Conservation (phyloP, 2,329 filamentous ascomycete species). For the Aspergillus arachidicola region DNA sequence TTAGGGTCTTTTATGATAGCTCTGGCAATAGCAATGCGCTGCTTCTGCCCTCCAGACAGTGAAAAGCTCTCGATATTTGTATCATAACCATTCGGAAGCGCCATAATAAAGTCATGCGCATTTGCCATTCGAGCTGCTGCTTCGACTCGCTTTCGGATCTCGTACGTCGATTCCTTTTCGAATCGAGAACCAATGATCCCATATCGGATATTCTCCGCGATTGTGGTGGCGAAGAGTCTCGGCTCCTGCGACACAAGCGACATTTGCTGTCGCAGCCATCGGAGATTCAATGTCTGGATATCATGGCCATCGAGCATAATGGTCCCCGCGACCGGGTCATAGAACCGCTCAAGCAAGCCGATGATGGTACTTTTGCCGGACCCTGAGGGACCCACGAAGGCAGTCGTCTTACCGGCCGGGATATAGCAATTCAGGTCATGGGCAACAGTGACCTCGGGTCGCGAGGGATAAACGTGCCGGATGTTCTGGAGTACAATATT, state of each 20-base stretch:
- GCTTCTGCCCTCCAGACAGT: conserved; percentile 46
- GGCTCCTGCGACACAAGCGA: conserved; percentile 85
- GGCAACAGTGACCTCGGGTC: conserved; percentile 47
- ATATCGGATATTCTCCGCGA: conserved; percentile 74
- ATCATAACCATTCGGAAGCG: conserved; percentile 63
- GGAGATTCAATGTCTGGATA: conserved; percentile 70
- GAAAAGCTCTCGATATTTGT: conserved; percentile 20
- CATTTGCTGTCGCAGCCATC: conserved; percentile 62
- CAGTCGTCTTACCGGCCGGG: conserved; percentile 55
- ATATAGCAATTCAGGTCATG: conserved; percentile 47
- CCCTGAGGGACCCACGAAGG: conserved; percentile 61
- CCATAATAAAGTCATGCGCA: conserved; percentile 77
- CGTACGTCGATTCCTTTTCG: conserved; percentile 63
- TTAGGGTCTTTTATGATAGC: conserved; percentile 85
- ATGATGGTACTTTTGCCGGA: conserved; percentile 43
- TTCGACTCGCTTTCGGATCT: conserved; percentile 26
- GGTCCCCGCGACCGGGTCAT: conserved; percentile 56
- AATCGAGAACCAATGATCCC: conserved; percentile 65
- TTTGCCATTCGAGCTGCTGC: conserved; percentile 43
- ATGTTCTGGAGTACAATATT: conserved; percentile 46
- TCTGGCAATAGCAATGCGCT: conserved; percentile 63
- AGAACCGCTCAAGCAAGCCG: conserved; percentile 59
- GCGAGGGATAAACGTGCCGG: conserved; percentile 51
- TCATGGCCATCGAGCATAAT: conserved; percentile 71
- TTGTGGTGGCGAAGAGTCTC: conserved; percentile 77